phyloP scores from a whole-genome alignment of 768 basidiomycete species.

The Suillus plorans region DNA sequence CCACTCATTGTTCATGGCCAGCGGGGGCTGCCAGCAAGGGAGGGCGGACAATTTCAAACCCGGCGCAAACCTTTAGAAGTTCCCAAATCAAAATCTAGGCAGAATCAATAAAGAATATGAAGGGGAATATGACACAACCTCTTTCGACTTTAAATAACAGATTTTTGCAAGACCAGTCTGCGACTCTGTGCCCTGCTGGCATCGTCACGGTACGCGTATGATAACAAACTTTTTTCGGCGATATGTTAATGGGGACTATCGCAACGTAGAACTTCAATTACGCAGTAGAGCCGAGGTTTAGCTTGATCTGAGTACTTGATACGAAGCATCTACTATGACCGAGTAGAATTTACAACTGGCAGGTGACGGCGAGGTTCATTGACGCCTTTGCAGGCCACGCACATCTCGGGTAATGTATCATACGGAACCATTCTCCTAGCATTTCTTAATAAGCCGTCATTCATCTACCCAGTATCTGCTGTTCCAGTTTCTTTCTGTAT shows the following conservation, averaged over 20 bases:
- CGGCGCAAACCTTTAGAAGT: background rate
- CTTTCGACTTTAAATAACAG: background rate
- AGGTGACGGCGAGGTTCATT: background rate
- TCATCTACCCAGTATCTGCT: background rate
- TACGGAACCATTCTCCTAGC: background rate
- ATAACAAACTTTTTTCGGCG: background rate
- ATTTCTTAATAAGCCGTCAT: background rate
- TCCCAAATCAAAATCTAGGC: background rate
- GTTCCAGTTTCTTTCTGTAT: background rate
- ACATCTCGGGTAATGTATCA: background rate
- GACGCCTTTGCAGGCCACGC: background rate
- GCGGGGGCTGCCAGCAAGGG: background rate
- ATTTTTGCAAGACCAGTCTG: background rate
- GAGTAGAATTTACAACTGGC: background rate
- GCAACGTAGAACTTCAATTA: too few species aligned
- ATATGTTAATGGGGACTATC: too few species aligned
- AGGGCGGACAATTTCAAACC: background rate
- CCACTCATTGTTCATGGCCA: background rate
- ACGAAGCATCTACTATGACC: background rate
- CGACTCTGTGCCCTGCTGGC: background rate
- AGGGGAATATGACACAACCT: background rate
- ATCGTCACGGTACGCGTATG: background rate
- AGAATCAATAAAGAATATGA: background rate
- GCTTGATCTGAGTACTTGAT: background rate
- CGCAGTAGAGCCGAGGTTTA: background rate